phyloP scores from a whole-genome alignment of 2,329 filamentous ascomycete genomes.

The Colletotrichum theobromicola region DNA sequence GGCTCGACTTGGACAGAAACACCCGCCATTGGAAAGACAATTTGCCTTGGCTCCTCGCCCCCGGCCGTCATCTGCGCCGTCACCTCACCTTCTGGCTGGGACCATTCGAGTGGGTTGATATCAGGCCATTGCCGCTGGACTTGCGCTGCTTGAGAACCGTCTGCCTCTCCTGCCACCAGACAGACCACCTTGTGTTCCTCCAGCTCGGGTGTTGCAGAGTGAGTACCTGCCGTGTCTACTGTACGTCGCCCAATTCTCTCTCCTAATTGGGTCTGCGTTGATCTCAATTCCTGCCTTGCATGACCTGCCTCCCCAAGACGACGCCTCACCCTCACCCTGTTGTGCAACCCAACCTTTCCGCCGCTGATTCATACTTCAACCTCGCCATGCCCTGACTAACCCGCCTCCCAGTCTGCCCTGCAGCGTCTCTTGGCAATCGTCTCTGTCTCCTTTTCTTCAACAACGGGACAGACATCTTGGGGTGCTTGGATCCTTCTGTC shows the following conservation, averaged over 20 bases:
- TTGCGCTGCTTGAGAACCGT: not conserved
- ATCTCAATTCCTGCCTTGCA: constrained; percentile 1
- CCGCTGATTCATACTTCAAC: not conserved
- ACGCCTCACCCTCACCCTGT: not conserved
- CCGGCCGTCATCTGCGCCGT: not conserved
- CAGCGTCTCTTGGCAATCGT: constrained; percentile 4
- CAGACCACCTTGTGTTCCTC: not conserved
- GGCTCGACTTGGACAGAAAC: not conserved
- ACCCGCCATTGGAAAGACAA: not conserved
- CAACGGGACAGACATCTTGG: not conserved
- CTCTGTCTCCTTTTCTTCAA: not conserved
- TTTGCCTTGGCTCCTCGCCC: not conserved
- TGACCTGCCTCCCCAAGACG: not conserved
- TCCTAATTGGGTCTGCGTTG: not conserved
- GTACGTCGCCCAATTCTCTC: constrained; percentile 5
- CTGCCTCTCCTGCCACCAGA: not conserved
- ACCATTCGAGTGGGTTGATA: constrained; percentile 10
- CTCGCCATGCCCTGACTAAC: constrained; percentile 14
- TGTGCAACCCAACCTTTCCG: not conserved
- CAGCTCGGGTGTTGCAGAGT: not conserved
- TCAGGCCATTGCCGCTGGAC: not conserved
- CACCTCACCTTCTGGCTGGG: constrained; percentile 9
- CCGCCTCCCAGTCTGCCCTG: not conserved
- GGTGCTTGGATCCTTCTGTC: not conserved
- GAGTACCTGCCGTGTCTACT: not conserved